Conservation (phyloP, 1,284 basidiomycete species). For the Cutaneotrichosporon mucoides region DNA sequence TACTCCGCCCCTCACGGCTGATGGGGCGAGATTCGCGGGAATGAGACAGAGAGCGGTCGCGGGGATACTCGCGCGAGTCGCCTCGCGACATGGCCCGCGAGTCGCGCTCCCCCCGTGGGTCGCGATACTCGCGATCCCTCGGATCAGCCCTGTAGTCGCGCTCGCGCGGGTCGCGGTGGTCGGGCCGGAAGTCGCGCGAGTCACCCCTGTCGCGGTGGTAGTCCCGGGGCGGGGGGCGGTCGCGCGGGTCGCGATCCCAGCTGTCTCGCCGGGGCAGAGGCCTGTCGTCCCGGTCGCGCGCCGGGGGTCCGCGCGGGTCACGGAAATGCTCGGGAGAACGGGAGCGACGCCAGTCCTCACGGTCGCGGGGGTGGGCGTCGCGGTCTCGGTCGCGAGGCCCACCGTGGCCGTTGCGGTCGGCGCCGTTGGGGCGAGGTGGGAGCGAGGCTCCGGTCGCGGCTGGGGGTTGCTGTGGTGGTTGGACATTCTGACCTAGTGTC, state of each 20-base stretch:
- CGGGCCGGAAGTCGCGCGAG: constrained; percentile 3
- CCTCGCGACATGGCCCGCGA: neutral
- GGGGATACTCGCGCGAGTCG: neutral
- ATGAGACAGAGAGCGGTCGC: neutral
- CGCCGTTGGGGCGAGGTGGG: neutral
- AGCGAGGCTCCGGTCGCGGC: neutral
- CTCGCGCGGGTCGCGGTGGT: constrained; percentile 1
- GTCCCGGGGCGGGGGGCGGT: neutral
- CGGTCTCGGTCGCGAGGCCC: constrained; percentile 1
- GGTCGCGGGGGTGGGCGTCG: neutral
- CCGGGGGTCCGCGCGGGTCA: neutral
- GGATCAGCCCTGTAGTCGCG: neutral
- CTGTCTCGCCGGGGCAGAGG: neutral
- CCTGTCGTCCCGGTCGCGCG: neutral
- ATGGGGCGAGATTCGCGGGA: neutral
- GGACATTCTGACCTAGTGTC: neutral
- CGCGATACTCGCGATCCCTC: neutral
- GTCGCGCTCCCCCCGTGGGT: too few species aligned
- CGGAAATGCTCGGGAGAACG: neutral
- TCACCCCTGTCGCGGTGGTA: constrained; percentile 2
- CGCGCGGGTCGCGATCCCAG: constrained; percentile 1
- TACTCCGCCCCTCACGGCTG: neutral
- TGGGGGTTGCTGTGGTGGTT: neutral
- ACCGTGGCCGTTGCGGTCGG: neutral
- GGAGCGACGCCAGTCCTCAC: neutral